These are phyloP conservation scores for Sordariomycetes sp. DNA, from an alignment of 2,329 filamentous ascomycete genomes.

Conservation along the genomic window DNA sequence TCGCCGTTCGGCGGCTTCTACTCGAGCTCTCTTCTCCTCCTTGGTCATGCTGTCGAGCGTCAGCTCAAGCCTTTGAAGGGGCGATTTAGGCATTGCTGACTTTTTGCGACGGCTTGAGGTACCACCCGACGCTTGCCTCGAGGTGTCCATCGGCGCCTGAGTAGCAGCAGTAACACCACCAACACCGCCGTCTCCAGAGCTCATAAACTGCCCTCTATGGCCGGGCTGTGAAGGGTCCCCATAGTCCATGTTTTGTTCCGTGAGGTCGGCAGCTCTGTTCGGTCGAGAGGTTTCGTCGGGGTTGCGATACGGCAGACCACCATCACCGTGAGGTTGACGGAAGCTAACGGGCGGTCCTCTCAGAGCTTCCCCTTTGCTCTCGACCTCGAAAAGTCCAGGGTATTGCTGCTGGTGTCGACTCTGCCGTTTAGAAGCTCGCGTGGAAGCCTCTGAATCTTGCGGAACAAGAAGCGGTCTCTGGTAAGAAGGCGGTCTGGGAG, in stretches of 20 bases:
- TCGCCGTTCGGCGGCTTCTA: conserved; percentile 71
- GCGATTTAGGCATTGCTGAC: conserved; percentile 76
- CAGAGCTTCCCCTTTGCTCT: conserved; percentile 51
- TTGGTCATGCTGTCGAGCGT: conserved; percentile 90
- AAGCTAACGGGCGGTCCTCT: conserved; percentile 50
- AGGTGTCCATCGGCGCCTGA: too few relatives aligned
- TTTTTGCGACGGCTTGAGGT: conserved; percentile 39
- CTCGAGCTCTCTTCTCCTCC: conserved; percentile 82
- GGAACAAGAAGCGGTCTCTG: conserved; percentile 22
- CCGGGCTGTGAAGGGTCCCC: conserved; percentile 1
- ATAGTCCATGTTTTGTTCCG: conserved; percentile 1
- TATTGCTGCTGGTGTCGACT: conserved; percentile 19
- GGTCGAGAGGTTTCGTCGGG: background rate
- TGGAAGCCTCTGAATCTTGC: conserved; percentile 19
- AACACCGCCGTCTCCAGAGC: too few relatives aligned
- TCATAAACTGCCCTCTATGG: too few relatives aligned
- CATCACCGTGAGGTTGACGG: conserved; percentile 32
- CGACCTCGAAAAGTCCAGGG: too few relatives aligned
- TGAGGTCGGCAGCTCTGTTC: background rate
- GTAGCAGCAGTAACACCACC: too few relatives aligned
- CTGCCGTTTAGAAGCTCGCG: conserved; percentile 32
- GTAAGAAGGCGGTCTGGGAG: conserved; percentile 50
- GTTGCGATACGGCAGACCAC: conserved; percentile 12
- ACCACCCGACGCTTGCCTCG: conserved; percentile 9
- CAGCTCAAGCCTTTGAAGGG: conserved; percentile 85